Base-by-base conservation (phyloP, 2,329 filamentous ascomycete genomes). In the Claviceps spartinae region DNA sequence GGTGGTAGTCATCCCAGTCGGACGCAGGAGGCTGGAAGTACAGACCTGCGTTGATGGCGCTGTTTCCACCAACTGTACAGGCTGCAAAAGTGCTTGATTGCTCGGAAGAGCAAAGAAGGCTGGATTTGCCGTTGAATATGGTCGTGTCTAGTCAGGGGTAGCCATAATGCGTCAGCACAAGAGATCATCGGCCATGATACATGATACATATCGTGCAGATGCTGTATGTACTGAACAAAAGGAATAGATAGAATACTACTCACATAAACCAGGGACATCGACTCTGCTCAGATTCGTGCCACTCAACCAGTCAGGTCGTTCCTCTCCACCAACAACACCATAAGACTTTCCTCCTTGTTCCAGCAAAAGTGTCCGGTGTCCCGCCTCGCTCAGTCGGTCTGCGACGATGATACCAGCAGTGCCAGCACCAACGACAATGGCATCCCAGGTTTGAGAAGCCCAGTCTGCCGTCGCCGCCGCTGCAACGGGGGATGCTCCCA, bases 41-140 rank as follows among this genome's bases (percentile, higher is more conserved):
- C 1, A 78, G 60, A 8, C 74, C 74, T 5, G 75, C 75, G 52
- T 78, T 78, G 61, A 78, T 74, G 9, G 75, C 74, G 47, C 71
- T 74, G 52, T 69, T 71, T 8, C 75, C 75, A 5, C 75, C 75
- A 14, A 77, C 65, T 0, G 72, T 72, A 59, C 76, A 79, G 30
- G 70, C 76, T 24, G 71, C 67, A 55, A 68, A 76, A 9, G 67
- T 69, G 37, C 67, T 67, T 14, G 72, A 62, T 3, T 67, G 58
- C 7, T 67, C 65, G 2, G 43, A 20, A 20, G 67, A 55, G 55
- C 75, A 77, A 2, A 68, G 59, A 22, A 77, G 58, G 42, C 67
- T 61, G 2, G 68, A 66, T 13, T 61, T 60, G 6, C 66, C 65
- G 20, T 61, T 60, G 58, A 76, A 79, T 54, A 78, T 77, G 45